A percentile compares a stretch with the other conserved stretches of the same genome.
phyloP scores from a whole-genome alignment of 495 filamentous ascomycete species.

The Aspergillus mulundensis region DNA sequence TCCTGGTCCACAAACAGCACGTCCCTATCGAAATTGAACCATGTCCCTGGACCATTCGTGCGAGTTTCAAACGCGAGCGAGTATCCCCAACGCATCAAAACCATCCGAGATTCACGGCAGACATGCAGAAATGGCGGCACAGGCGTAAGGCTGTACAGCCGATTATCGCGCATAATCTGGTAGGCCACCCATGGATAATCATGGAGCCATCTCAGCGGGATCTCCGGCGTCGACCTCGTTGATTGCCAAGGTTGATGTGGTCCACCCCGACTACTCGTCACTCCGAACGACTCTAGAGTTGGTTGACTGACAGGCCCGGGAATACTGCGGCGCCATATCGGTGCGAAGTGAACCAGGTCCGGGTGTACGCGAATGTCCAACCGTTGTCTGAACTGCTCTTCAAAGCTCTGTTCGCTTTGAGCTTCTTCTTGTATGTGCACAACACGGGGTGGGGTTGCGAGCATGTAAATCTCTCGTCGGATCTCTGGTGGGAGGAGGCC shows the following conservation, averaged over 20 bases:
- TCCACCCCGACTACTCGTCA: not conserved
- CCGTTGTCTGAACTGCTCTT: not conserved
- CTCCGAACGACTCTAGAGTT: not conserved
- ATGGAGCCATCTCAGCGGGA: not conserved
- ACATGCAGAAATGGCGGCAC: not conserved
- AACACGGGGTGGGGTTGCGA: conserved; percentile 1
- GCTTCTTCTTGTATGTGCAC: conserved; percentile 1
- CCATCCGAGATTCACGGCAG: not conserved
- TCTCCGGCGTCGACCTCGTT: not conserved
- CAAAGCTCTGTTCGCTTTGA: not conserved
- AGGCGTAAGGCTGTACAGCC: not conserved
- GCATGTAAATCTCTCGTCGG: not conserved
- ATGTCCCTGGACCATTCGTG: not conserved
- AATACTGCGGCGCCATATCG: not conserved
- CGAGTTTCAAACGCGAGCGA: not conserved
- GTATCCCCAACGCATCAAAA: not conserved
- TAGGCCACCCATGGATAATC: not conserved
- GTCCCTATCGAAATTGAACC: not conserved
- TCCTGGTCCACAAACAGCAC: not conserved
- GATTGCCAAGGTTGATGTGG: conserved; percentile 1
- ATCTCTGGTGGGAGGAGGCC: not conserved
- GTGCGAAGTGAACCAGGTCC: not conserved
- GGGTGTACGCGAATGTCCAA: not conserved
- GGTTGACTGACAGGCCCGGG: not conserved
- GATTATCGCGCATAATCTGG: not conserved